These are phyloP conservation scores for Leccinellum luteum DNA, from an alignment of 768 basidiomycete genomes.

Conservation along the genomic window DNA sequence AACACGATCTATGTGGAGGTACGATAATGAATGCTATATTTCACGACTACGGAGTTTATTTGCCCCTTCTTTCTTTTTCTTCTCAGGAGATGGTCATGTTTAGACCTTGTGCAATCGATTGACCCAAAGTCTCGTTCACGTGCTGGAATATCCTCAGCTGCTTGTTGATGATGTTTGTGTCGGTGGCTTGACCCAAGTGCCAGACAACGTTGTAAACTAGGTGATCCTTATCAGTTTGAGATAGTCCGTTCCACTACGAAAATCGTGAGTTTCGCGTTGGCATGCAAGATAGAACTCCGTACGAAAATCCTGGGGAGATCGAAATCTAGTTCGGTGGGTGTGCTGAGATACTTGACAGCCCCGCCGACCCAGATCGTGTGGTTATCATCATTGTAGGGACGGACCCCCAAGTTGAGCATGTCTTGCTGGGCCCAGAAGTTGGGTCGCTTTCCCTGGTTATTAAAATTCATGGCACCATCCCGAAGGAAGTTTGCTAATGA, in stretches of 20 bases:
- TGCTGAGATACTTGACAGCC: conserved; percentile 36
- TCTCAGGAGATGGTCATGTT: conserved; percentile 15
- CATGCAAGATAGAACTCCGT: neutral
- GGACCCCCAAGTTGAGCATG: conserved; percentile 31
- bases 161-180: conserved; percentile 28
- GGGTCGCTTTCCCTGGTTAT: conserved; percentile 39
- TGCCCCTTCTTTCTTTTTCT: neutral
- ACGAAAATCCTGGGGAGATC: conserved; percentile 38
- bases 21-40: neutral
- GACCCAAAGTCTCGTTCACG: conserved; percentile 35
- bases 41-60: neutral
- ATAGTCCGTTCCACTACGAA: conserved; percentile 33
- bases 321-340: conserved; percentile 38
- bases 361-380: conserved; percentile 43
- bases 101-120: conserved; percentile 35
- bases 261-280: neutral
- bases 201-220: conserved; percentile 38
- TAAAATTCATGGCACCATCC: conserved; percentile 37
- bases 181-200: conserved; percentile 36
- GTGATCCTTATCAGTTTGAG: conserved; percentile 34
- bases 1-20: neutral
- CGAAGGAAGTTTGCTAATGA: conserved; percentile 37
- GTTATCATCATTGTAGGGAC: conserved; percentile 38
- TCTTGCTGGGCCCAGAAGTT: conserved; percentile 38
- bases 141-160: conserved; percentile 37